Evolutionary conservation across 2,329 filamentous ascomycete species (phyloP).

Genomic region (Corynespora cassiicola): DNA sequence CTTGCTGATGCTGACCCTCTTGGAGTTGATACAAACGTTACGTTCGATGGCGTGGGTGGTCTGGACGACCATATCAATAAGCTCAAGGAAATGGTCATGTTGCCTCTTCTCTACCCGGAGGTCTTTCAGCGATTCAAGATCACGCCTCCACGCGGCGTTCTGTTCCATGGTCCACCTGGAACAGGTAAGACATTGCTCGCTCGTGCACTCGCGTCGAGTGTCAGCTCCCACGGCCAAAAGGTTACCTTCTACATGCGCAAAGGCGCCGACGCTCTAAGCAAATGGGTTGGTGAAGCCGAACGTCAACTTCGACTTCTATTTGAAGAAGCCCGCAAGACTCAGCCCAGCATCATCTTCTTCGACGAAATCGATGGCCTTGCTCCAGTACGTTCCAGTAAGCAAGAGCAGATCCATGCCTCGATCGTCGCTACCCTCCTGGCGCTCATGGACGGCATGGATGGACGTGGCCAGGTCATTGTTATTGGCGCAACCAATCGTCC

Average conservation of each 20-base stretch:
- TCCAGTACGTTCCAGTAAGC: constrained; percentile 94
- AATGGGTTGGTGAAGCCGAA: constrained; percentile 99
- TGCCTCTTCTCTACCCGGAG: constrained; percentile 93
- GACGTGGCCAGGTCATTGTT: constrained; percentile 83
- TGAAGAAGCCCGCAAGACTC: constrained; percentile 92
- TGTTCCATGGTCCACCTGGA: constrained; percentile 96
- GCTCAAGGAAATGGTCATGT: constrained; percentile 97
- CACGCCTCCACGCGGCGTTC: constrained; percentile 89
- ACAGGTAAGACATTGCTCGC: constrained; percentile 98
- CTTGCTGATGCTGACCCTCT: constrained; percentile 93
- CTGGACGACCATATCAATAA: constrained; percentile 94
- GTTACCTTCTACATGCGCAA: constrained; percentile 99
- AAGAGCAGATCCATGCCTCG: constrained; percentile 97
- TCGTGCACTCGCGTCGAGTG: constrained; percentile 87
- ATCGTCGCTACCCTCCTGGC: constrained; percentile 67
- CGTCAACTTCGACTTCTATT: constrained; percentile 92
- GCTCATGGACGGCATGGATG: constrained; percentile 59
- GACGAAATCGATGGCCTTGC: constrained; percentile 98
- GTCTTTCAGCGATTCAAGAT: constrained; percentile 91
- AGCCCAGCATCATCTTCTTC: constrained; percentile 99
- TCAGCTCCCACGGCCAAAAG: constrained; percentile 87
- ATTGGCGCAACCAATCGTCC: constrained; percentile 98
- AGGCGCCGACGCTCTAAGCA: constrained; percentile 94
- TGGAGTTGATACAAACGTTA: constrained; percentile 89
- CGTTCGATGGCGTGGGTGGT: constrained; percentile 93